Percentiles rank a stretch among this genome's conserved stretches.
Conservation (phyloP, 768 basidiomycete genomes). For the Megacollybia marginata region DNA sequence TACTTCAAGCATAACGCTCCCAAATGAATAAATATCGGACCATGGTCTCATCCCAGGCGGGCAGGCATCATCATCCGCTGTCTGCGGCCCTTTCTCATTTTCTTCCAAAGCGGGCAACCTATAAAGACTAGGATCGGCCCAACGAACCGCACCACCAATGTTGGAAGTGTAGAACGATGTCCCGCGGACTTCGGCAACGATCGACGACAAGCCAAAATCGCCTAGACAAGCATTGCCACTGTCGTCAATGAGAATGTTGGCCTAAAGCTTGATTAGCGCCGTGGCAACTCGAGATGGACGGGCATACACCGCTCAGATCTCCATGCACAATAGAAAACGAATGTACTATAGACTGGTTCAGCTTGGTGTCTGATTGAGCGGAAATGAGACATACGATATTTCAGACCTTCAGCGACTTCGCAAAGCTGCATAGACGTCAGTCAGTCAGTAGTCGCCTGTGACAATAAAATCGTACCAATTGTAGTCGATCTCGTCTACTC, state of each 20-base stretch:
- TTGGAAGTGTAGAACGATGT: constrained; percentile 23
- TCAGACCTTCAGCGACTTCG: constrained; percentile 30
- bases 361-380: not conserved
- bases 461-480: constrained; percentile 19
- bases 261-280: constrained; percentile 16
- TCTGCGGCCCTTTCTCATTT: no score
- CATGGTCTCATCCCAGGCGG: constrained; percentile 16
- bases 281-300: not conserved
- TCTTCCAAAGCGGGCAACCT: not conserved
- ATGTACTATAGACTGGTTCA: constrained; percentile 22
- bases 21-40: constrained; percentile 41
- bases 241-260: constrained; percentile 38
- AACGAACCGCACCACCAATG: constrained; percentile 38
- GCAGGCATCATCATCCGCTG: constrained; percentile 12
- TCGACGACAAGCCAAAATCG: constrained; percentile 40
- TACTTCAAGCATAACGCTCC: constrained; percentile 38
- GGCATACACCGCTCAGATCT: constrained; percentile 32
- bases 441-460: not conserved
- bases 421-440: constrained; percentile 19
- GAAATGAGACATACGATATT: constrained; percentile 23
- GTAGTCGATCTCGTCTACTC: constrained; percentile 25
- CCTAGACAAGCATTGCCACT: constrained; percentile 33
- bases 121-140: constrained; percentile 39
- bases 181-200: constrained; percentile 26
- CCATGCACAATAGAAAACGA: constrained; percentile 32